Conservation (phyloP, 768 basidiomycete species). For the Mrakia gelida region DNA sequence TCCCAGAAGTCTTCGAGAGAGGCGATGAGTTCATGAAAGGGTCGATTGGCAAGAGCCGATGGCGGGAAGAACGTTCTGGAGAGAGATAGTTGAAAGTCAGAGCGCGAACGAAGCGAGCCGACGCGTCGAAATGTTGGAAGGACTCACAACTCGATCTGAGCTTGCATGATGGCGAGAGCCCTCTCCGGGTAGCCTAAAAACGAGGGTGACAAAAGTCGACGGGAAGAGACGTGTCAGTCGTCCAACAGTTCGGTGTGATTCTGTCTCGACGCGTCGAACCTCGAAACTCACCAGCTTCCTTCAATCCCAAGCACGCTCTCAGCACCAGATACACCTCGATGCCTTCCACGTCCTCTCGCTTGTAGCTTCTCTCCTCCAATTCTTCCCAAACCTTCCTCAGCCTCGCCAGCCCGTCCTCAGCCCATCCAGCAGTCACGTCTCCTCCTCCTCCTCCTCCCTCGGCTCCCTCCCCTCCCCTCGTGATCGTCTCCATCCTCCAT, state of each 20-base stretch:
- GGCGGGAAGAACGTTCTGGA: constrained; percentile 33
- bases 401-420: constrained; percentile 23
- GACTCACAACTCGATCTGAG: constrained; percentile 46
- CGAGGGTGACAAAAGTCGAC: not conserved
- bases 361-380: constrained; percentile 30
- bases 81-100: constrained; percentile 36
- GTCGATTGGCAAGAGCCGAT: constrained; percentile 25
- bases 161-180: constrained; percentile 45
- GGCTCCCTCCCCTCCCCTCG: constrained; percentile 32
- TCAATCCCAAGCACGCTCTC: constrained; percentile 42
- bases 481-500: constrained; percentile 28
- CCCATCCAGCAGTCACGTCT: constrained; percentile 43
- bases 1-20: constrained; percentile 47
- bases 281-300: constrained; percentile 43
- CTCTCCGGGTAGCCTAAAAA: constrained; percentile 45
- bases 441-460: constrained; percentile 35
- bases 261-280: not conserved
- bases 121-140: not conserved
- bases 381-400: constrained; percentile 32
- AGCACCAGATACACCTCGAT: constrained; percentile 46
- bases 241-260: no score
- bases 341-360: constrained; percentile 40
- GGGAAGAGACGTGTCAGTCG: not conserved
- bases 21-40: constrained; percentile 32
- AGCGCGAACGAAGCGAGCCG: not conserved